Percentiles rank a stretch among this genome's conserved stretches.
Conservation (phyloP, 148 eudicot genomes). For the Arctostaphylos glauca region DNA sequence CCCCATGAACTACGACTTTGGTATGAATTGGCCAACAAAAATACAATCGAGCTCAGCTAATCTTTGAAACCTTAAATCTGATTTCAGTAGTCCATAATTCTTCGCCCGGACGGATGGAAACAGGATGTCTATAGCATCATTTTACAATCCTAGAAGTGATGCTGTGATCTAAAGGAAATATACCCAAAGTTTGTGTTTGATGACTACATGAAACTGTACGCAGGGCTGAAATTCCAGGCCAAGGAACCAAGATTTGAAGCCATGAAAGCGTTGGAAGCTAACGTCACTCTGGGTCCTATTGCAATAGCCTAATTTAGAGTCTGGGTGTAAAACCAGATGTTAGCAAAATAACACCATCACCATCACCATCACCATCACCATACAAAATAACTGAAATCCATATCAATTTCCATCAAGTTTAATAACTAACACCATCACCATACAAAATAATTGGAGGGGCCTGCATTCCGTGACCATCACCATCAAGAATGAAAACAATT, state of each 20-base stretch:
- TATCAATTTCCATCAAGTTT: too few species aligned
- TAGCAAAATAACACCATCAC: too few species aligned
- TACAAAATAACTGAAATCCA: too few species aligned
- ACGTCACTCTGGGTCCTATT: constrained; percentile 26
- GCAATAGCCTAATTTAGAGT: constrained; percentile 28
- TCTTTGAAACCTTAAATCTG: background rate
- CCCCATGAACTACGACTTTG: too few species aligned
- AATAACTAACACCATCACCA: too few species aligned
- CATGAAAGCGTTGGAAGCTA: constrained; percentile 48
- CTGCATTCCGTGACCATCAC: too few species aligned
- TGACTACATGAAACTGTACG: constrained; percentile 57
- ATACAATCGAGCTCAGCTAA: background rate
- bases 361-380: too few species aligned
- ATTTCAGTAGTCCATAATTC: background rate
- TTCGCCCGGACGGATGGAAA: constrained; percentile 43
- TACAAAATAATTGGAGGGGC: too few species aligned
- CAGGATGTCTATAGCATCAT: constrained; percentile 55
- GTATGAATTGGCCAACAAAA: background rate
- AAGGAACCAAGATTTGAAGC: constrained; percentile 77
- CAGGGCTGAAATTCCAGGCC: constrained; percentile 52
- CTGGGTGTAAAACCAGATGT: background rate
- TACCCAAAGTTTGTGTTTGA: constrained; percentile 57
- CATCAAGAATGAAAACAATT: too few species aligned
- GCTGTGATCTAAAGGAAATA: constrained; percentile 44
- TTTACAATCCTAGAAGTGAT: constrained; percentile 54